These are phyloP conservation scores for Turnera subulata DNA, from an alignment of 345 rosid genomes.

Conservation along the genomic window DNA sequence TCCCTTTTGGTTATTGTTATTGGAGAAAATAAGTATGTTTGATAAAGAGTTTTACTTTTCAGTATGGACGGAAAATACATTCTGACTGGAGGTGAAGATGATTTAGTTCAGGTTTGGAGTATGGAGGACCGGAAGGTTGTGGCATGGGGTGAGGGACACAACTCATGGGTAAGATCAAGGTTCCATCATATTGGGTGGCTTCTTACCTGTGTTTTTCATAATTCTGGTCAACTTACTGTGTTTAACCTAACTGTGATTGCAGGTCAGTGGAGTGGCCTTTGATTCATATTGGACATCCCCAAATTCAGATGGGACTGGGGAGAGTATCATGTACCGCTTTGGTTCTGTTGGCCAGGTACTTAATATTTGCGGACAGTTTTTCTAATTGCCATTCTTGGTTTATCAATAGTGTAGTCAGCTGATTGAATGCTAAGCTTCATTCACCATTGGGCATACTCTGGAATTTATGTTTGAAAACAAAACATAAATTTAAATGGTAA, in stretches of 20 bases:
- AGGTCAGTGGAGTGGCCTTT: slow-evolving; percentile 99
- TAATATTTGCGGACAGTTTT: not conserved
- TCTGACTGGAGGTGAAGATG: slow-evolving; percentile 99
- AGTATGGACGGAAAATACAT: slow-evolving; percentile 96
- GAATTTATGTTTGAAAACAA: not conserved
- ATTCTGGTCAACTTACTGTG: slow-evolving; percentile 15
- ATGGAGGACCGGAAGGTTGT: slow-evolving; percentile 98
- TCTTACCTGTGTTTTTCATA: slow-evolving; percentile 11
- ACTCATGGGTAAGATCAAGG: slow-evolving; percentile 75
- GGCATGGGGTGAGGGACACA: slow-evolving; percentile 99
- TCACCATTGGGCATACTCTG: no score
- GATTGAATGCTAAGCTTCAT: not conserved
- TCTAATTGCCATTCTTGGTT: not conserved
- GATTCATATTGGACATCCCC: slow-evolving; percentile 95
- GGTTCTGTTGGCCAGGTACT: slow-evolving; percentile 99
- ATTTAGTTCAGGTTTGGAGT: slow-evolving; percentile 99
- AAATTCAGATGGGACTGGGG: slow-evolving; percentile 76
- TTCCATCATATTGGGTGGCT: slow-evolving; percentile 11
- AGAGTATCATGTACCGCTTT: slow-evolving; percentile 86
- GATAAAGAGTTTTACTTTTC: slow-evolving; percentile 32
- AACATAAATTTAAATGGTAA: not conserved
- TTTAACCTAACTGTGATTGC: slow-evolving; percentile 33
- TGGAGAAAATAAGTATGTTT: slow-evolving; percentile 5
- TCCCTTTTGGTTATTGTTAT: slow-evolving; percentile 3
- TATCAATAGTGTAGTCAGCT: not conserved